Evolutionary conservation across 225 moss, liverwort and hornwort species (phyloP).

Genomic region (Climacium dendroides): DNA sequence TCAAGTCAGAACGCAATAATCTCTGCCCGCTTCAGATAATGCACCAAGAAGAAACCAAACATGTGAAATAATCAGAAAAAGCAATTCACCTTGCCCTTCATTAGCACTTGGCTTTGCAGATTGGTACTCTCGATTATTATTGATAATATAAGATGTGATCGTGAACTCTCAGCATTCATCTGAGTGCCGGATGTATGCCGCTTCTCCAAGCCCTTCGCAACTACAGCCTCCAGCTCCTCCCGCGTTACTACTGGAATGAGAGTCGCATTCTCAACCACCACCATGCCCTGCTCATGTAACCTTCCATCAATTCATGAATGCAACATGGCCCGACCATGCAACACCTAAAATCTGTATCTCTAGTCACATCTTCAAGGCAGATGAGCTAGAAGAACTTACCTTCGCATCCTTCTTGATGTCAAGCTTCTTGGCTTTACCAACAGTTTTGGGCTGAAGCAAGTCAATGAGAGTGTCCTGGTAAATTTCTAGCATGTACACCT

Average conservation of each 20-base stretch:
- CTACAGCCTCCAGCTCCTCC: conserved; percentile 66
- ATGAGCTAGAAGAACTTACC: conserved; percentile 18
- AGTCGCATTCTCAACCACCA: conserved; percentile 81
- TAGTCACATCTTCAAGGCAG: background rate
- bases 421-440: conserved; percentile 49
- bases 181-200: conserved; percentile 84
- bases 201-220: conserved; percentile 72
- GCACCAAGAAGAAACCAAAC: background rate
- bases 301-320: background rate
- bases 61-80: background rate
- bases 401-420: conserved; percentile 91
- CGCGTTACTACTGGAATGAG: conserved; percentile 53
- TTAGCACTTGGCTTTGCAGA: conserved; percentile 82
- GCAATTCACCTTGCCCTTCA: conserved; percentile 68
- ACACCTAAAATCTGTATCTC: background rate
- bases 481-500: conserved; percentile 91
- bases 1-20: background rate
- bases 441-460: conserved; percentile 42
- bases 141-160: conserved; percentile 82
- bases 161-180: conserved; percentile 93
- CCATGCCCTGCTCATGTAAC: conserved; percentile 57
- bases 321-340: background rate
- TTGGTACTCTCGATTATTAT: conserved; percentile 86
- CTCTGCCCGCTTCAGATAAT: background rate
- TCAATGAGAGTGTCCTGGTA: conserved; percentile 89